These are phyloP conservation scores for Macadamia integrifolia DNA, from an alignment of 164 flowering plant species.

Conservation along the genomic window DNA sequence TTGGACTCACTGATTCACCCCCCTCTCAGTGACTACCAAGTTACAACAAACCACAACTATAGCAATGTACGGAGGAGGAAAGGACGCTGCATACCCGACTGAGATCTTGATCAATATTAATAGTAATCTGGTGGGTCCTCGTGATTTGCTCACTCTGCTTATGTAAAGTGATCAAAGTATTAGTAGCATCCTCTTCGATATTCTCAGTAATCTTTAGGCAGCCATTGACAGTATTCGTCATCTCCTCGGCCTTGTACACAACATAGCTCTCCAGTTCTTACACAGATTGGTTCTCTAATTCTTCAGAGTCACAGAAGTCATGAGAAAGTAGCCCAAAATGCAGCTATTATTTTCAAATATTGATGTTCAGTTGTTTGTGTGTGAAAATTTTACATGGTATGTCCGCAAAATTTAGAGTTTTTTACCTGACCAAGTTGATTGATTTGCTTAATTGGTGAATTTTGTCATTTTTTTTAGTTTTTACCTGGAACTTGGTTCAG, in stretches of 20 bases:
- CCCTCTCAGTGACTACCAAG: too few species aligned
- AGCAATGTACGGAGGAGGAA: neutral
- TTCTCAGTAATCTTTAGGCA: conserved; percentile 77
- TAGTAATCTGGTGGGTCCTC: conserved; percentile 54
- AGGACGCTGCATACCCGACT: conserved; percentile 33
- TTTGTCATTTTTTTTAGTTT: too few species aligned
- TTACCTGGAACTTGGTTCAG: too few species aligned
- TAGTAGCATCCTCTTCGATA: conserved; percentile 59
- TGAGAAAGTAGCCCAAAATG: neutral
- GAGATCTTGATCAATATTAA: conserved; percentile 64
- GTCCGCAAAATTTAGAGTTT: too few species aligned
- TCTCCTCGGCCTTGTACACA: conserved; percentile 64
- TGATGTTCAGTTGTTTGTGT: too few species aligned
- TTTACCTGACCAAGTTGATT: too few species aligned
- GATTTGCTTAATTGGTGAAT: too few species aligned
- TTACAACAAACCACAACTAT: too few species aligned
- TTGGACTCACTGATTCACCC: too few species aligned
- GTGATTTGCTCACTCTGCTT: conserved; percentile 80
- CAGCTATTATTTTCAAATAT: neutral
- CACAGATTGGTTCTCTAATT: conserved; percentile 47
- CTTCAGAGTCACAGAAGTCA: conserved; percentile 44
- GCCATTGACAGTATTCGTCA: conserved; percentile 44
- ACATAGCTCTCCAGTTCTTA: conserved; percentile 70
- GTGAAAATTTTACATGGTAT: too few species aligned
- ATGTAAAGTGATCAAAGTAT: conserved; percentile 61